A percentile compares a stretch with the other conserved stretches of the same genome.
Evolutionary conservation across 129 eudicot genomes (phyloP).

Genomic region (Scalesia atractyloides): DNA sequence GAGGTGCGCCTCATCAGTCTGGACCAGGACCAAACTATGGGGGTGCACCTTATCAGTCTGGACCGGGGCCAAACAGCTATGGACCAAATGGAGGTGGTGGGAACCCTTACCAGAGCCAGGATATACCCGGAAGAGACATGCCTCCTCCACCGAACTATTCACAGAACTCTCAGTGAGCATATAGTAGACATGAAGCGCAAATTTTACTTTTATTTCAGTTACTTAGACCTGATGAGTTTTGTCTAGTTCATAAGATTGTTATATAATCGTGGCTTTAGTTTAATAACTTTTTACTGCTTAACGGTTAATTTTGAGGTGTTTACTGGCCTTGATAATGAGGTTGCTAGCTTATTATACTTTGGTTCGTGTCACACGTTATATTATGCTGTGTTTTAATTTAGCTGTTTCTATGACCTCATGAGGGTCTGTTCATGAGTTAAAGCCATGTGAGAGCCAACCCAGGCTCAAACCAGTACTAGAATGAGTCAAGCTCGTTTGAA

Average conservation of each 20-base stretch:
- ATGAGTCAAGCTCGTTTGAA: no score
- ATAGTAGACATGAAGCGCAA: conserved; percentile 11
- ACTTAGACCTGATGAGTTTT: conserved; percentile 10
- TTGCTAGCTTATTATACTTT: background rate
- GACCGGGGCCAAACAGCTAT: conserved; percentile 47
- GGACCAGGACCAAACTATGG: conserved; percentile 50
- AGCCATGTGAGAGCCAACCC: no score
- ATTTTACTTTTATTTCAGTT: background rate
- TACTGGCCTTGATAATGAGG: conserved; percentile 2
- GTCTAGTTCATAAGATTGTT: conserved; percentile 25
- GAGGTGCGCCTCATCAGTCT: conserved; percentile 47
- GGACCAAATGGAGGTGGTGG: conserved; percentile 50
- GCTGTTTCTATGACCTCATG: no score
- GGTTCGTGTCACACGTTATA: background rate
- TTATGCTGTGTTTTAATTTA: background rate
- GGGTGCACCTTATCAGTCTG: conserved; percentile 47
- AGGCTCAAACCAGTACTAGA: no score
- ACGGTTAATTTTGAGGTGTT: conserved; percentile 12
- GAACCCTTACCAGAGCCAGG: conserved; percentile 50
- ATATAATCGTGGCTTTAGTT: conserved; percentile 1
- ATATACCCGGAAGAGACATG: conserved; percentile 73
- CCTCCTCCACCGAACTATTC: conserved; percentile 43
- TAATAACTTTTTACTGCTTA: conserved; percentile 3
- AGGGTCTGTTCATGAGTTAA: no score
- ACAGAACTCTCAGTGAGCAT: conserved; percentile 44